phyloP scores from a whole-genome alignment of 2,329 filamentous ascomycete species.

The Colletotrichum incanum region DNA sequence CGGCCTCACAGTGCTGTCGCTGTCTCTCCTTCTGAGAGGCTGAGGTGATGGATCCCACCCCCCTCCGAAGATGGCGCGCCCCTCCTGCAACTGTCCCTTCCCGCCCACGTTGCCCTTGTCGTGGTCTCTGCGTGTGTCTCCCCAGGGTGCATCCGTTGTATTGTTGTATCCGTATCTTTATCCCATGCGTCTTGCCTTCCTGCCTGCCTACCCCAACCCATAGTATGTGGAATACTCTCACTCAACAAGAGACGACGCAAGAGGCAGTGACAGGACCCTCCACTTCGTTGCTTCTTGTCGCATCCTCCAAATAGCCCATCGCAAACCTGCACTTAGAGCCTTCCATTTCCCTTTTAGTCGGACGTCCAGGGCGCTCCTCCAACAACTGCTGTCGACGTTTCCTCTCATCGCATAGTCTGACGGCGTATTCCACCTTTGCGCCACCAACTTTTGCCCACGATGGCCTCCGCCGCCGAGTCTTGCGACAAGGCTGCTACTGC shows the following conservation, averaged over 20 bases:
- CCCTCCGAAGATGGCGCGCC: slow-evolving; percentile 12
- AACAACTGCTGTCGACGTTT: not conserved
- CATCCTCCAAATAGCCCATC: not conserved
- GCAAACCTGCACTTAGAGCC: not conserved
- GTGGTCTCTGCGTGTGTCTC: slow-evolving; percentile 11
- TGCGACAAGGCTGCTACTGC: slow-evolving; percentile 48
- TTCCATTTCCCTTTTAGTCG: not conserved
- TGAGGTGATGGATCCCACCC: not conserved
- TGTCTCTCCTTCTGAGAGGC: slow-evolving; percentile 1
- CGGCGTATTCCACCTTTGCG: slow-evolving; percentile 16
- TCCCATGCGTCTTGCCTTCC: slow-evolving; percentile 24
- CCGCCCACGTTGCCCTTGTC: slow-evolving; percentile 24
- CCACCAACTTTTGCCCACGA: slow-evolving; percentile 46
- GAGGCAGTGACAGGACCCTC: slow-evolving; percentile 12
- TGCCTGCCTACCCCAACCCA: slow-evolving; percentile 18
- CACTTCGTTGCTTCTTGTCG: not conserved
- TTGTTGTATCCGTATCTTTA: slow-evolving; percentile 18
- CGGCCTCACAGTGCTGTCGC: not conserved
- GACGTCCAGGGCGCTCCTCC: not conserved
- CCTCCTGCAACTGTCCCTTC: slow-evolving; percentile 26
- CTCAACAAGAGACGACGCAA: slow-evolving; percentile 24
- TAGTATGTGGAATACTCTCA: slow-evolving; percentile 5
- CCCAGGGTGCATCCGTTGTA: not conserved
- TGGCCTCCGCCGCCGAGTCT: slow-evolving; percentile 54
- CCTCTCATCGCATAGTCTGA: slow-evolving; percentile 5